A percentile compares a stretch with the other conserved stretches of the same genome.
Conservation (phyloP, 345 rosid genomes). For the Durio zibethinus region DNA sequence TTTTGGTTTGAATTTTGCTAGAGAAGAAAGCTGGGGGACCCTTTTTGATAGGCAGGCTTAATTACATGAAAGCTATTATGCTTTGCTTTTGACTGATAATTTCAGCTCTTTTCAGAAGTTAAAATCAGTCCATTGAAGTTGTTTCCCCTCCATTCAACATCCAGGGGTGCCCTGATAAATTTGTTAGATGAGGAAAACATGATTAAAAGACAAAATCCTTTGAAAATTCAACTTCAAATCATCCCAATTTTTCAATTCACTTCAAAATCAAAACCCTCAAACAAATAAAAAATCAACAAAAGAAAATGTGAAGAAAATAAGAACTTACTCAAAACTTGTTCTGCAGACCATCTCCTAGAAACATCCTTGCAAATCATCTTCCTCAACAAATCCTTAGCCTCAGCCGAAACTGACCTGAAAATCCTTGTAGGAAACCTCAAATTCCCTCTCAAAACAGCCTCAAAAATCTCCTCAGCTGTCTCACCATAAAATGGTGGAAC, state of each 20-base stretch:
- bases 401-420: slow-evolving; percentile 45
- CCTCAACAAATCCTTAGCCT: slow-evolving; percentile 66
- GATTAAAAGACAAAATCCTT: too few species aligned
- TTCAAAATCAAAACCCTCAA: background rate
- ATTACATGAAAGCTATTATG: slow-evolving; percentile 18
- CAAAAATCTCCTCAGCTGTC: slow-evolving; percentile 60
- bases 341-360: slow-evolving; percentile 67
- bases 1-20: slow-evolving; percentile 15
- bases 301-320: background rate
- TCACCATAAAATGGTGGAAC: slow-evolving; percentile 77
- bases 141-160: slow-evolving; percentile 50
- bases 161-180: slow-evolving; percentile 81
- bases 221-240: too few species aligned
- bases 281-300: background rate
- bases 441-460: slow-evolving; percentile 62
- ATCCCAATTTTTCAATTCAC: background rate
- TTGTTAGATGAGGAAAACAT: too few species aligned
- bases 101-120: background rate
- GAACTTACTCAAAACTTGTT: slow-evolving; percentile 68
- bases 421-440: slow-evolving; percentile 55
- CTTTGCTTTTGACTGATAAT: background rate
- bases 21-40: background rate
- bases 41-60: background rate
- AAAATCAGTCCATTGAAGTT: slow-evolving; percentile 26
- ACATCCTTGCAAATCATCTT: slow-evolving; percentile 78